Percentiles rank a stretch among this genome's conserved stretches.
Evolutionary conservation across 1,139 yeast genomes (phyloP).

Genomic region (Keqinozyma sinolaborantium): DNA sequence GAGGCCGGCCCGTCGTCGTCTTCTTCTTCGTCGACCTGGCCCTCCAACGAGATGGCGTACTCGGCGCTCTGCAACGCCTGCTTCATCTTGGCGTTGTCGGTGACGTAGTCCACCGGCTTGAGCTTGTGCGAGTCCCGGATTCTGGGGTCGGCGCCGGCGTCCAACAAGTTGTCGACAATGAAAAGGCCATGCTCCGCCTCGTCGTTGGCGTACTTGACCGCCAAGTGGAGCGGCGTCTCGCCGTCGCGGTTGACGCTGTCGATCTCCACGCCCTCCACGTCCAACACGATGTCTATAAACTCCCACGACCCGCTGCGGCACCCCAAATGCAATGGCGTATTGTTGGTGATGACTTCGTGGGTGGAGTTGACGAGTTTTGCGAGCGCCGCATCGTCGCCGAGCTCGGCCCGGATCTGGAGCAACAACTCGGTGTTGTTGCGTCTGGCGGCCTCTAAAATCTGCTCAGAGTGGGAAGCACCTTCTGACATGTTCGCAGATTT

Average conservation of each 20-base stretch:
- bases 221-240: slow-evolving; percentile 87
- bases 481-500: slow-evolving; percentile 9
- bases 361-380: slow-evolving; percentile 67
- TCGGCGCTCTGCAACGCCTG: slow-evolving; percentile 79
- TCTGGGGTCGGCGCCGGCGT: slow-evolving; percentile 89
- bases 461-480: slow-evolving; percentile 81
- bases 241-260: slow-evolving; percentile 78
- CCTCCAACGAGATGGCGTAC: slow-evolving; percentile 52
- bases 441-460: slow-evolving; percentile 81
- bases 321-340: slow-evolving; percentile 79
- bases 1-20: slow-evolving; percentile 24
- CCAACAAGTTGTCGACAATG: slow-evolving; percentile 75
- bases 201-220: slow-evolving; percentile 68
- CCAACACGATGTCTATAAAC: slow-evolving; percentile 76
- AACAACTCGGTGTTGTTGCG: slow-evolving; percentile 82
- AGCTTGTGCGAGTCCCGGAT: slow-evolving; percentile 41
- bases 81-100: slow-evolving; percentile 48
- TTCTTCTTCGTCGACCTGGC: slow-evolving; percentile 19
- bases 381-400: slow-evolving; percentile 44
- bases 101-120: slow-evolving; percentile 72
- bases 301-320: slow-evolving; percentile 83
- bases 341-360: slow-evolving; percentile 72
- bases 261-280: slow-evolving; percentile 86
- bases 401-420: slow-evolving; percentile 49
- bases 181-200: slow-evolving; percentile 88